Conservation (phyloP, 345 rosid genomes). For the Melaleuca alternifolia region DNA sequence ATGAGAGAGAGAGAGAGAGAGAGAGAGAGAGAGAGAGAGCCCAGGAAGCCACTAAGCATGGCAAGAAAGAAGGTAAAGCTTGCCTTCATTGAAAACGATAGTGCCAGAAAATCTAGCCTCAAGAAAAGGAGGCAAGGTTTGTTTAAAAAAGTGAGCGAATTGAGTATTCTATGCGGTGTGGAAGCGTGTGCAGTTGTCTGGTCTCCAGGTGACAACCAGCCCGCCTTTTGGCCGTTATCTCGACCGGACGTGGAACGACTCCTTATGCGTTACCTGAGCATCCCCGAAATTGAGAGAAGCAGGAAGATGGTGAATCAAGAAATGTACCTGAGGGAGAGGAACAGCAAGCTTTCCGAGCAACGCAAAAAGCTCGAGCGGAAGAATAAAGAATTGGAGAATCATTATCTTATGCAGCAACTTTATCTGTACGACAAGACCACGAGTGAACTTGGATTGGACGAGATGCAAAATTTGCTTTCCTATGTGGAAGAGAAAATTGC, state of each 20-base stretch:
- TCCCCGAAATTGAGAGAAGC: slow-evolving; percentile 12
- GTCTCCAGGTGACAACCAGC: slow-evolving; percentile 25
- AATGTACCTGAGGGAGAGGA: background rate
- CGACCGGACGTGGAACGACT: background rate
- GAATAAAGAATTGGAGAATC: background rate
- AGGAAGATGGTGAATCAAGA: slow-evolving; percentile 16
- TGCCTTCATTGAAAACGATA: slow-evolving; percentile 20
- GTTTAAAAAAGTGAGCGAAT: slow-evolving; percentile 35
- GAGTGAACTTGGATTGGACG: background rate
- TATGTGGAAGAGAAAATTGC: background rate
- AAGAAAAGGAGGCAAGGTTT: slow-evolving; percentile 33
- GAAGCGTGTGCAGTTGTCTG: slow-evolving; percentile 20
- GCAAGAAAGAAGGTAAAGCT: slow-evolving; percentile 39
- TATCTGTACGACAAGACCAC: background rate
- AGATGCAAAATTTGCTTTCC: background rate
- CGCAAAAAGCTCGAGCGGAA: background rate
- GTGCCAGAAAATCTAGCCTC: slow-evolving; percentile 30
- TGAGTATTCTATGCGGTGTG: slow-evolving; percentile 27
- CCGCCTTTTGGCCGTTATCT: slow-evolving; percentile 22
- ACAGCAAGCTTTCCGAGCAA: background rate
- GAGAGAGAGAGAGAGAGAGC: background rate
- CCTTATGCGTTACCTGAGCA: slow-evolving; percentile 2
- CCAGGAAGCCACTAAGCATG: slow-evolving; percentile 11
- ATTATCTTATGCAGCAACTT: background rate
- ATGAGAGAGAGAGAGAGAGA: background rate